Evolutionary conservation across 345 rosid species (phyloP), one percentile per base, ranked within the genome.

Genomic region (Acer saccharum): DNA sequence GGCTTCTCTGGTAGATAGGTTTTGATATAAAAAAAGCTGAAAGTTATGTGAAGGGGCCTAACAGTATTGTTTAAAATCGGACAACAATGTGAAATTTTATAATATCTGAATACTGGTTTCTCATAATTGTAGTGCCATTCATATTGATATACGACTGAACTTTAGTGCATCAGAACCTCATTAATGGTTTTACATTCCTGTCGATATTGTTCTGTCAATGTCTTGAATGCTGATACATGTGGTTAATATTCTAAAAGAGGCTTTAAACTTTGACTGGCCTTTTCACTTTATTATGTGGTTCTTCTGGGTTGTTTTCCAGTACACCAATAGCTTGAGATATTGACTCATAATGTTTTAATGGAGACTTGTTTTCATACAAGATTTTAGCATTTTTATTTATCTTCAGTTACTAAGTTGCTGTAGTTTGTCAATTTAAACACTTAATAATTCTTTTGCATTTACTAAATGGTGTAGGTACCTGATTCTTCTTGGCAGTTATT

Each of bases 401-500:
- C 52, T 39, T 17, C n/a, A n/a, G 50, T 67, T 35, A 7, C 13
- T 35, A 18, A n/a, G 3, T 67, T 16, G 20, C 52, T 67, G 14
- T 5, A 67, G 7, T 17, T 41, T 35, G 50, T 18, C 70, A 17
- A 67, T 7, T 39, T 35, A 67, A 67, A 18, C 23, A 41, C 70
- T 41, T 67, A 14, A 65, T 65, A 13, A 27, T 65, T 64, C 25
- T 25, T 55, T 17, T 68, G 44, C 68, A 65, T 18, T 67, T 67
- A 16, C 70, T 41, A 67, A 63, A 67, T 67, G 52, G 11, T 67
- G 50, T 39, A 67, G 70, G 25, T 41, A 41, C 52, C 70, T 67
- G 52, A 67, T 67, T 67, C 70, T 7, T 65, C 69, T 23, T 83
- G 81, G 81, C 90, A 93, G 98, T 81, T 82, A 69, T 86, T 74